A percentile compares a stretch with the other conserved stretches of the same genome.
Evolutionary conservation across 768 basidiomycete genomes (phyloP).

Genomic region (Termitomyces titanicus): DNA sequence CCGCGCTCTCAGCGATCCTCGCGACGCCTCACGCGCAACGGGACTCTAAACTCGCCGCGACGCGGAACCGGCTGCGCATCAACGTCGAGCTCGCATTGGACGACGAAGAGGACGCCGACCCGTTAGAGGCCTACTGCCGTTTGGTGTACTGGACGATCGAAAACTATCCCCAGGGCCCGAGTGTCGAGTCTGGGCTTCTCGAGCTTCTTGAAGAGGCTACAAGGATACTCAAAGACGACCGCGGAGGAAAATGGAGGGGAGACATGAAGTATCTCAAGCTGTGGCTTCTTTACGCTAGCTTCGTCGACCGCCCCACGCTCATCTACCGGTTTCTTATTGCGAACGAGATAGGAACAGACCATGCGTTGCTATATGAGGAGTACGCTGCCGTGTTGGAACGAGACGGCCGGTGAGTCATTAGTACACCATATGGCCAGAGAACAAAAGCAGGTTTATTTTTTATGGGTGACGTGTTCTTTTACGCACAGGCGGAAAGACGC

Average conservation of each 20-base stretch:
- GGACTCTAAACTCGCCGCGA: conserved; percentile 62
- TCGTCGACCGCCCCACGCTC: conserved; percentile 85
- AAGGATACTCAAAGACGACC: conserved; percentile 72
- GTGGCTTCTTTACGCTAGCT: conserved; percentile 91
- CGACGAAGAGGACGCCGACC: conserved; percentile 77
- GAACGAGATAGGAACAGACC: conserved; percentile 84
- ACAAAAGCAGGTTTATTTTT: too few relatives aligned
- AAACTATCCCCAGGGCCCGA: conserved; percentile 91
- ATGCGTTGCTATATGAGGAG: conserved; percentile 88
- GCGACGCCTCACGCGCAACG: conserved; percentile 76
- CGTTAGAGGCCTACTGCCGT: conserved; percentile 80
- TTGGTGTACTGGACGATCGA: conserved; percentile 92
- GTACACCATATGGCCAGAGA: too few relatives aligned
- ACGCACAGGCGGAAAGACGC: conserved; percentile 79
- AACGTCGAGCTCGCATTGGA: conserved; percentile 78
- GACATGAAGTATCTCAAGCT: conserved; percentile 89
- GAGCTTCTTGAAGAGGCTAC: conserved; percentile 93
- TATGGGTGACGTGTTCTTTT: too few relatives aligned
- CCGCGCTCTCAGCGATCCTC: conserved; percentile 69
- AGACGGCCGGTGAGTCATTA: conserved; percentile 75
- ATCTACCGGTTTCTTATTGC: conserved; percentile 88
- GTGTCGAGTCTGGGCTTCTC: conserved; percentile 84
- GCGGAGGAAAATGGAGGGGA: conserved; percentile 67
- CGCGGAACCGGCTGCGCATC: conserved; percentile 62
- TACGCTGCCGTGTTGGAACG: conserved; percentile 83